These are phyloP conservation scores for Nitzschia sp. DNA, from an alignment of 108 stramenopile species.

Conservation along the genomic window DNA sequence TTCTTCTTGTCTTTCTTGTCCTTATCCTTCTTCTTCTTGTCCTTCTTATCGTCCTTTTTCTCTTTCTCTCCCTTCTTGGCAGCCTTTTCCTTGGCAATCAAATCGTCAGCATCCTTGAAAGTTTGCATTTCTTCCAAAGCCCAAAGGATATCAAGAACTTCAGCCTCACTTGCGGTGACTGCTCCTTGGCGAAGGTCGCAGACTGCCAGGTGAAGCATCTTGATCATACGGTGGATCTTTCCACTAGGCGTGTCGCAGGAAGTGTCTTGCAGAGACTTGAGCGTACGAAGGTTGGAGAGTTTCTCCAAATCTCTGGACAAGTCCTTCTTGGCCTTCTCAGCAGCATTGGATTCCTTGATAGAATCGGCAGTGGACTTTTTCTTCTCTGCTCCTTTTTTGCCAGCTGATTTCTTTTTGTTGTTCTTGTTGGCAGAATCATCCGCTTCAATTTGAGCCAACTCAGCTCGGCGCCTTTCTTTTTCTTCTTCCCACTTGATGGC, in stretches of 20 bases:
- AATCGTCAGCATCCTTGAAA: conserved; percentile 77
- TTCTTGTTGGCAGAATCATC: conserved; percentile 37
- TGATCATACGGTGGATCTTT: conserved; percentile 94
- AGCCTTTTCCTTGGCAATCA: conserved; percentile 74
- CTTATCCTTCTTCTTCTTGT: conserved; percentile 69
- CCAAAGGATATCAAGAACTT: conserved; percentile 94
- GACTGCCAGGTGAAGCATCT: conserved; percentile 88
- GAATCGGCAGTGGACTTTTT: conserved; percentile 80
- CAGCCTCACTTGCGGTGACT: conserved; percentile 76
- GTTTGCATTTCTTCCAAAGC: conserved; percentile 88
- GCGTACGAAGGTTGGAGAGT: conserved; percentile 84
- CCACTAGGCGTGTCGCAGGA: conserved; percentile 86
- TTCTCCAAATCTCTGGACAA: conserved; percentile 85
- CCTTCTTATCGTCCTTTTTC: conserved; percentile 78
- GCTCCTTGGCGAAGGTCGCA: conserved; percentile 71
- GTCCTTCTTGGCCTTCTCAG: conserved; percentile 82
- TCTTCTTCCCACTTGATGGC: conserved; percentile 85
- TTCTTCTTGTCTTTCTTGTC: conserved; percentile 79
- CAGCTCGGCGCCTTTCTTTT: conserved; percentile 64
- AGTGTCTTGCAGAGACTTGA: conserved; percentile 86
- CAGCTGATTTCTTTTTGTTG: conserved; percentile 37
- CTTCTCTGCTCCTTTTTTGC: conserved; percentile 62
- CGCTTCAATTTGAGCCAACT: conserved; percentile 23
- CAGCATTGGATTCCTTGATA: conserved; percentile 90
- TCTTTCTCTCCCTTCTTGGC: conserved; percentile 86